Conservation (phyloP, 441 rosid genomes). For the Viola pubescens region DNA sequence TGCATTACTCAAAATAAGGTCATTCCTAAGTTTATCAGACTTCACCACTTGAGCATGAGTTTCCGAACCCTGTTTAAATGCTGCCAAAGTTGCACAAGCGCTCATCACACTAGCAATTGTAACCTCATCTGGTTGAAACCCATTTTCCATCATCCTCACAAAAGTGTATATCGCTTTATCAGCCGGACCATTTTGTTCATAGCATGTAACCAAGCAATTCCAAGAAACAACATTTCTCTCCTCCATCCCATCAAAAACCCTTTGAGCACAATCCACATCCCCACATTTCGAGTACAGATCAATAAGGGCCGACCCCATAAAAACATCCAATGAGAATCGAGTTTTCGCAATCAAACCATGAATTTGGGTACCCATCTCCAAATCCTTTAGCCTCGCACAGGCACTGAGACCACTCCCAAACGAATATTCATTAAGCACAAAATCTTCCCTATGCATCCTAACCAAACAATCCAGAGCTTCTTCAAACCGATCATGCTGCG, state of each 20-base stretch:
- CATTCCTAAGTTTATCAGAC: constrained; percentile 42
- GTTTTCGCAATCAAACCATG: constrained; percentile 57
- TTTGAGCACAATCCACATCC: constrained; percentile 39
- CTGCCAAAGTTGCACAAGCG: constrained; percentile 63
- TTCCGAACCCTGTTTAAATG: constrained; percentile 44
- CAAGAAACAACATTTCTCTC: constrained; percentile 61
- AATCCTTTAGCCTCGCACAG: constrained; percentile 43
- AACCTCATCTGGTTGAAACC: constrained; percentile 56
- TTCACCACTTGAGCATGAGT: constrained; percentile 51
- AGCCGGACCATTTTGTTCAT: constrained; percentile 73
- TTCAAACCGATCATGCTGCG: constrained; percentile 44
- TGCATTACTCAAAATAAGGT: constrained; percentile 57
- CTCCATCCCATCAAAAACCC: constrained; percentile 49
- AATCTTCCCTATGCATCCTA: constrained; percentile 47
- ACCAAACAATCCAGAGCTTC: constrained; percentile 50
- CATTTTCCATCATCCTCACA: constrained; percentile 38
- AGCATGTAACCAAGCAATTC: constrained; percentile 77
- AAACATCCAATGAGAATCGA: constrained; percentile 33
- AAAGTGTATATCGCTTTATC: constrained; percentile 51
- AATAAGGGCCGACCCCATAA: constrained; percentile 68
- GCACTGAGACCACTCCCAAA: constrained; percentile 64
- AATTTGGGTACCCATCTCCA: constrained; percentile 46
- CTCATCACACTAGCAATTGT: constrained; percentile 69
- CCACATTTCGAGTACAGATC: constrained; percentile 78
- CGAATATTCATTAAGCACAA: constrained; percentile 45